Percentiles rank a stretch among this genome's conserved stretches.
These are phyloP conservation scores for Sarcomyxa edulis DNA, from an alignment of 768 basidiomycete species.

Conservation along the genomic window DNA sequence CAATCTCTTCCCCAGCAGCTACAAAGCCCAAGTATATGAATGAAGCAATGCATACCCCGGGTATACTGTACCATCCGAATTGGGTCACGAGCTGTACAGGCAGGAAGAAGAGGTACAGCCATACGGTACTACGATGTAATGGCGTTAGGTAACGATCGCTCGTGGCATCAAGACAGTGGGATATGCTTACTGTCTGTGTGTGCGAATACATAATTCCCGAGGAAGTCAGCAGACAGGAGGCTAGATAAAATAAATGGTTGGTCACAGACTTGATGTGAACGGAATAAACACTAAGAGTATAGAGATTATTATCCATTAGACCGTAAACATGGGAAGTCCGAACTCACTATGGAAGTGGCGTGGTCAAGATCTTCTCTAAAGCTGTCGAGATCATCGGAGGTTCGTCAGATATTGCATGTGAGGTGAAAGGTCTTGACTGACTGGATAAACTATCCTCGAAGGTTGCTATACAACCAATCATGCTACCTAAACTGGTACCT, in stretches of 20 bases:
- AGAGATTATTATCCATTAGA: conserved; percentile 1
- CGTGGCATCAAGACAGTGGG: too few species aligned
- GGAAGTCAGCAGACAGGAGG: too few species aligned
- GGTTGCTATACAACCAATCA: conserved; percentile 41
- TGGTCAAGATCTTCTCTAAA: conserved; percentile 57
- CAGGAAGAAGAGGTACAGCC: conserved; percentile 71
- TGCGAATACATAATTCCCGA: too few species aligned
- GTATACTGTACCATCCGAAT: conserved; percentile 62
- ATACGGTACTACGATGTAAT: conserved; percentile 42
- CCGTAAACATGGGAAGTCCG: too few species aligned
- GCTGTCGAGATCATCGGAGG: conserved; percentile 22
- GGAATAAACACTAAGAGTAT: conserved; percentile 44
- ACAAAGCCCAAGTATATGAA: conserved; percentile 77
- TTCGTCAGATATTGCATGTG: background rate
- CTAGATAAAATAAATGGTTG: background rate
- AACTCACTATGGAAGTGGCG: conserved; percentile 60
- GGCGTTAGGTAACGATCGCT: too few species aligned
- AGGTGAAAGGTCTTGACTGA: conserved; percentile 15
- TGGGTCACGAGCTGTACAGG: conserved; percentile 68
- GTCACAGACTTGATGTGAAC: conserved; percentile 49
- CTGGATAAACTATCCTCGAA: conserved; percentile 51
- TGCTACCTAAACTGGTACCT: conserved; percentile 46
- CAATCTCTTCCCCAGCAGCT: conserved; percentile 67
- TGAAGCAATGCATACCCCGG: conserved; percentile 58
- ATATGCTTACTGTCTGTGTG: too few species aligned